Percentiles rank a stretch among this genome's conserved stretches.
These are phyloP conservation scores for Cyberlindnera subsufficiens DNA, from an alignment of 805 yeast species.

Conservation along the genomic window DNA sequence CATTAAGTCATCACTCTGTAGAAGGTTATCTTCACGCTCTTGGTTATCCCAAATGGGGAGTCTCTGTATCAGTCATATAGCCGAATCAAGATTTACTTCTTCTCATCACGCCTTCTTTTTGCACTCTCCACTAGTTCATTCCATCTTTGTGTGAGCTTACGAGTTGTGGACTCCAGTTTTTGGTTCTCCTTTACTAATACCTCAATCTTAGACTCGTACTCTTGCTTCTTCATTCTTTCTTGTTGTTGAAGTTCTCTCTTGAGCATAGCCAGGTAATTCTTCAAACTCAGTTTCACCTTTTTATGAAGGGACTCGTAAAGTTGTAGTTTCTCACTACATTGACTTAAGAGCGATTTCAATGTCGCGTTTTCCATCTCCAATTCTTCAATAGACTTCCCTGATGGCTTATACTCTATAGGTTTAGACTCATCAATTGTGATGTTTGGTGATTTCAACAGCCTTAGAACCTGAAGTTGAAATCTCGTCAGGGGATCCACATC, in stretches of 20 bases:
- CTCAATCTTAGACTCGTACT: constrained; percentile 32
- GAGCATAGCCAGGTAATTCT: constrained; percentile 25
- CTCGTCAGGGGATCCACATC: constrained; percentile 15
- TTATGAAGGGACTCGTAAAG: constrained; percentile 19
- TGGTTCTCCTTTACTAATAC: constrained; percentile 32
- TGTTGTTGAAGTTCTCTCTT: constrained; percentile 32
- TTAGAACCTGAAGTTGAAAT: constrained; percentile 18
- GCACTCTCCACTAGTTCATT: constrained; percentile 62
- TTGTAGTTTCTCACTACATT: constrained; percentile 19
- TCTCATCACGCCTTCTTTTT: constrained; percentile 34
- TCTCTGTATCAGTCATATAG: no score
- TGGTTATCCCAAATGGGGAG: no score
- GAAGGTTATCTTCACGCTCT: no score
- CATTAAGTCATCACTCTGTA: no score
- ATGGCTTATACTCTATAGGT: constrained; percentile 2
- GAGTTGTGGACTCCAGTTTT: constrained; percentile 44
- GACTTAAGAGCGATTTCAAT: constrained; percentile 16
- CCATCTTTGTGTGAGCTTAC: constrained; percentile 56
- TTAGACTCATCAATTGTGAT: constrained; percentile 1
- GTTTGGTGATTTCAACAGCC: constrained; percentile 17
- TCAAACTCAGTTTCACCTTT: constrained; percentile 22
- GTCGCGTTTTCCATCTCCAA: constrained; percentile 25
- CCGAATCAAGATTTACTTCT: background rate
- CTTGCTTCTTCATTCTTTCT: constrained; percentile 29
- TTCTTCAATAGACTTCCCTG: constrained; percentile 24